These are phyloP conservation scores for Coemansia sp. DNA, from an alignment of 192 early-diverging fungal species.

Conservation along the genomic window DNA sequence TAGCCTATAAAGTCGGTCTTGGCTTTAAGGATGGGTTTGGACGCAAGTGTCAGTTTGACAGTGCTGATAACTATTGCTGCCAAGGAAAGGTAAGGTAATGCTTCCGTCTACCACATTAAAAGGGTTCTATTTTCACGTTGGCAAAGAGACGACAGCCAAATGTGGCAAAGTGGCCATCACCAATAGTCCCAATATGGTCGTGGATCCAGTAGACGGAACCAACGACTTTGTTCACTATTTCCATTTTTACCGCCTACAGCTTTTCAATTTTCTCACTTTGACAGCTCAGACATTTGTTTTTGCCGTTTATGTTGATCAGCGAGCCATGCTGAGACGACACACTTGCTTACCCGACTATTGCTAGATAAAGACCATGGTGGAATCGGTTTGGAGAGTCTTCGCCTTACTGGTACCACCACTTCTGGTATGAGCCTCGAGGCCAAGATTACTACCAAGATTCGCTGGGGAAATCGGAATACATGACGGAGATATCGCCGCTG, in stretches of 20 bases:
- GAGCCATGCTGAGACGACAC: constrained; percentile 66
- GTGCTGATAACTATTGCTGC: constrained; percentile 31
- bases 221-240: constrained; percentile 78
- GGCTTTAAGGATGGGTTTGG: constrained; percentile 56
- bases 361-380: constrained; percentile 56
- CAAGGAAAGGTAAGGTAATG: constrained; percentile 52
- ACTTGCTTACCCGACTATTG: constrained; percentile 69
- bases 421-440: constrained; percentile 81
- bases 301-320: constrained; percentile 74
- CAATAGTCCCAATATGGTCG: constrained; percentile 60
- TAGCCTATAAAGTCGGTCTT: constrained; percentile 30
- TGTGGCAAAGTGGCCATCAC: constrained; percentile 59
- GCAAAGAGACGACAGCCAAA: constrained; percentile 81
- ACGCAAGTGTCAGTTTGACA: constrained; percentile 47
- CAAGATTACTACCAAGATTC: constrained; percentile 81
- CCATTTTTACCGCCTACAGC: constrained; percentile 72
- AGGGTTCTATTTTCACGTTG: constrained; percentile 68
- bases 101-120: constrained; percentile 63
- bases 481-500: constrained; percentile 90
- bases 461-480: constrained; percentile 87
- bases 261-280: constrained; percentile 59
- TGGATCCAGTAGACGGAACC: constrained; percentile 85
- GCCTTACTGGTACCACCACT: constrained; percentile 78
- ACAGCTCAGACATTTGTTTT: constrained; percentile 65
- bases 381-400: constrained; percentile 70